Base-by-base conservation (phyloP, 257 asterid species). In the Misopates orontium region DNA sequence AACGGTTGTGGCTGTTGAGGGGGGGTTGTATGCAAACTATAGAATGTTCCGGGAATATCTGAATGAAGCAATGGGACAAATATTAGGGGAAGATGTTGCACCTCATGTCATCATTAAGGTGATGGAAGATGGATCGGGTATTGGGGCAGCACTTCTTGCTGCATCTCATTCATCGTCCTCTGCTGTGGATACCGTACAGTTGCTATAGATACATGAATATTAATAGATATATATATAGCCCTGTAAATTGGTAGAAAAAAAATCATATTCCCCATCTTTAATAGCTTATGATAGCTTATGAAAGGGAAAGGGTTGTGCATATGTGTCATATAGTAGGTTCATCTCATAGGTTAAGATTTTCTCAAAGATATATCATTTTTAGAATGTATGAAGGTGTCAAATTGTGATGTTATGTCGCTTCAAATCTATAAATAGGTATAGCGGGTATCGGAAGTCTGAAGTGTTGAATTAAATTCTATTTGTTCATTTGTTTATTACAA, bases 81-180 rank as follows among this genome's bases (percentile, higher is more conserved):
- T 90, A 64, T 50, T 90, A 41, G 96, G 97, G 8, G 96, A 87
- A 18, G 86, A 83, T 23, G 71, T 83, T n/a, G 85, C 91, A 10
- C 73, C 88, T 4, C 51, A 80, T 18, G 87, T 90, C 25, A 55
- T 86, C 17, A 84, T 90, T 23, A 81, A 68, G 76, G 89, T 68
- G 58, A 83, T 72, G 16, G 87, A 84, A 24, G 97, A 88, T 51
- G 97, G 97, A 24, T 84, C 96, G 7, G 95, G 97, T 53, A 83
- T 83, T 3, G 97, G 97, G 4, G 97, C 96, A 13, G 93, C 96
- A 15, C 86, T 90, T 56, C 80, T 90, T n/a, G 97, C 95, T 31
- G 96, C 95, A 5, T 75, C 90, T 55, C 84, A 83, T 76, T 76
- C 95, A 20, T 57, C 87, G 36, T 70, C 84, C 60, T 70, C 81